A percentile compares a stretch with the other conserved stretches of the same genome.
Evolutionary conservation across 2,329 filamentous ascomycete genomes (phyloP).

Genomic region (Orbilia brochopaga): DNA sequence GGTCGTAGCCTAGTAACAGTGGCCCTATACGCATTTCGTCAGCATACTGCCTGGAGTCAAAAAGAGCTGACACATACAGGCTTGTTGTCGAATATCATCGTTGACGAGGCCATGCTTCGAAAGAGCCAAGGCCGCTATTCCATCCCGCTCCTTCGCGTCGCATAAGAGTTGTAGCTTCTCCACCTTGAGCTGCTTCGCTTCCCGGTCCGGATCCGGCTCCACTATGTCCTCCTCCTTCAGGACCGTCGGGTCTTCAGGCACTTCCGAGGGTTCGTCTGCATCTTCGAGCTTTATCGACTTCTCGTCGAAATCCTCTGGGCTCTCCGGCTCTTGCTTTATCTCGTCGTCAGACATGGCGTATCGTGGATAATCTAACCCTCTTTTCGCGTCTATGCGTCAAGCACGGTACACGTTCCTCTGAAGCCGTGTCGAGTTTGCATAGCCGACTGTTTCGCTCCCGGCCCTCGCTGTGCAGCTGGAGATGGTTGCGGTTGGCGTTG

Average conservation of each 20-base stretch:
- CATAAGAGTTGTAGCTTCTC: constrained; percentile 51
- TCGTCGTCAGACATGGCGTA: constrained; percentile 50
- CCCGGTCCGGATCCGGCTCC: constrained; percentile 26
- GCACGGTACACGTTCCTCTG: background rate
- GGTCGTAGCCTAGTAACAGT: constrained; percentile 59
- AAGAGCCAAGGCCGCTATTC: constrained; percentile 52
- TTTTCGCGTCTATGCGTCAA: background rate
- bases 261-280: constrained; percentile 39
- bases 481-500: background rate
- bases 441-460: constrained; percentile 2
- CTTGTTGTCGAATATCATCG: constrained; percentile 54
- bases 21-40: constrained; percentile 52
- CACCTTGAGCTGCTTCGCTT: constrained; percentile 51
- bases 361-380: constrained; percentile 4
- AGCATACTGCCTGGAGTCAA: constrained; percentile 3
- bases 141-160: constrained; percentile 51
- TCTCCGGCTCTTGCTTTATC: constrained; percentile 44
- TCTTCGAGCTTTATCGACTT: constrained; percentile 51
- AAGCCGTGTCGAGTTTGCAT: background rate
- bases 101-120: constrained; percentile 53
- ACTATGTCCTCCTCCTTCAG: constrained; percentile 16
- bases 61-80: constrained; percentile 51
- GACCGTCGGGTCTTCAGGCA: constrained; percentile 51
- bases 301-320: constrained; percentile 13
- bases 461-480: constrained; percentile 3